A percentile compares a stretch with the other conserved stretches of the same genome.
Conservation (phyloP, 2,329 filamentous ascomycete genomes). For the Fusarium heterosporum region DNA sequence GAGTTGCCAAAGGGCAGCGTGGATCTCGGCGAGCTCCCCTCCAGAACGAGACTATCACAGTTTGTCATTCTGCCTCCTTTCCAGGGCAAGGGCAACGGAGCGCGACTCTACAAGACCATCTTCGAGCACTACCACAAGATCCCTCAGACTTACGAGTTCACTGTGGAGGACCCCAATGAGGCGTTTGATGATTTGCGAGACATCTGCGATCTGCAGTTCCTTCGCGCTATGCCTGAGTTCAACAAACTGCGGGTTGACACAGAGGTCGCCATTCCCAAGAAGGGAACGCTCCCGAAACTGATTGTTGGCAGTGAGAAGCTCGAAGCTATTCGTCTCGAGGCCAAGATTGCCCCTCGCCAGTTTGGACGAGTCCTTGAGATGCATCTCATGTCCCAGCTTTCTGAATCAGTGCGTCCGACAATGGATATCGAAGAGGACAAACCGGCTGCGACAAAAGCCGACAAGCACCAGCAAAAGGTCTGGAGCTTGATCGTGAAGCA, state of each 20-base stretch:
- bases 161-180: slow-evolving; percentile 93
- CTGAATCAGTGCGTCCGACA: slow-evolving; percentile 66
- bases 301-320: slow-evolving; percentile 70
- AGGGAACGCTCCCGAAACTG: slow-evolving; percentile 59
- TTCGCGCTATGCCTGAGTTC: slow-evolving; percentile 71
- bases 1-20: slow-evolving; percentile 60
- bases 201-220: slow-evolving; percentile 74
- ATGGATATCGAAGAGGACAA: slow-evolving; percentile 57
- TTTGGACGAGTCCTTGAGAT: slow-evolving; percentile 81
- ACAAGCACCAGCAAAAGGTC: slow-evolving; percentile 73
- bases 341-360: slow-evolving; percentile 82
- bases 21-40: slow-evolving; percentile 72
- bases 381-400: slow-evolving; percentile 73
- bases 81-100: slow-evolving; percentile 83
- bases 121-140: slow-evolving; percentile 76
- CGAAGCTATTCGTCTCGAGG: slow-evolving; percentile 66
- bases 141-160: slow-evolving; percentile 81
- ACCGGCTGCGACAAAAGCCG: slow-evolving; percentile 61
- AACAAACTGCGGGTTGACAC: slow-evolving; percentile 66
- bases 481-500: slow-evolving; percentile 84
- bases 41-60: slow-evolving; percentile 88
- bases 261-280: slow-evolving; percentile 60
- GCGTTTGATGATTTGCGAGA: slow-evolving; percentile 85
- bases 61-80: slow-evolving; percentile 92
- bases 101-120: slow-evolving; percentile 83